Base-by-base conservation (phyloP, 2,329 filamentous ascomycete genomes). In the Venturia asperata region DNA sequence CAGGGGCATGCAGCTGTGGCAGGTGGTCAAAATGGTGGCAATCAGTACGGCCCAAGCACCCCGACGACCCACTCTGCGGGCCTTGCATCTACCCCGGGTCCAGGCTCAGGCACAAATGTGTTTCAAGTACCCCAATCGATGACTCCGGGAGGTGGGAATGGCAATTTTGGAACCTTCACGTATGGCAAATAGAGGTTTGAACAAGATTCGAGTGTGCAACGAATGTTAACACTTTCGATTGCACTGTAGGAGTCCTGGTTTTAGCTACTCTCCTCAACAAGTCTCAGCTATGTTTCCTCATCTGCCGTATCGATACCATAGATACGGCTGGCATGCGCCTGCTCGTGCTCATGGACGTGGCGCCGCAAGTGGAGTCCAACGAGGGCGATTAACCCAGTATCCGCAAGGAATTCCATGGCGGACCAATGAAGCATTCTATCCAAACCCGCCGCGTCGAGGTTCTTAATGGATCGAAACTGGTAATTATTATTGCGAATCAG, bases 151-250 rank as follows among this genome's bases (percentile, higher is more conserved):
- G 88, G 86, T 24, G 87, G 87, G 5, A 37, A 37, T 34, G 88
- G 89, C 63, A 85, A 87, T 30, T 92, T 93, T 79, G 90, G 90
- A 61, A 84, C 82, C 73, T 93, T 93, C 69, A 75, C 77, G 61
- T 72, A 71, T 63, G 65, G 64, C 30, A 65, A 65, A 62, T 65
- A 62, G 27, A 37, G 47, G 9, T 21, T 52, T 21, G 47, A 21
- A 27, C 47, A 52, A 27, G n/a, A 27, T 30, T 52, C n/a, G 17
- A 27, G 3, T 52, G 24, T 52, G 21, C 47, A 52, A 27, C 21
- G 4, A 10, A 24, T 27, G 21, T 52, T 52, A 52, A 52, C 21
- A 27, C 47, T 30, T 52, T 52, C 24, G 21, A 21, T 52, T 27
- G 47, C 47, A 52, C 21, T 27, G 27, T 27, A 52, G 47, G 21